Evolutionary conservation across 176 grass and related monocot species (phyloP).

Genomic region (Pharus latifolius): DNA sequence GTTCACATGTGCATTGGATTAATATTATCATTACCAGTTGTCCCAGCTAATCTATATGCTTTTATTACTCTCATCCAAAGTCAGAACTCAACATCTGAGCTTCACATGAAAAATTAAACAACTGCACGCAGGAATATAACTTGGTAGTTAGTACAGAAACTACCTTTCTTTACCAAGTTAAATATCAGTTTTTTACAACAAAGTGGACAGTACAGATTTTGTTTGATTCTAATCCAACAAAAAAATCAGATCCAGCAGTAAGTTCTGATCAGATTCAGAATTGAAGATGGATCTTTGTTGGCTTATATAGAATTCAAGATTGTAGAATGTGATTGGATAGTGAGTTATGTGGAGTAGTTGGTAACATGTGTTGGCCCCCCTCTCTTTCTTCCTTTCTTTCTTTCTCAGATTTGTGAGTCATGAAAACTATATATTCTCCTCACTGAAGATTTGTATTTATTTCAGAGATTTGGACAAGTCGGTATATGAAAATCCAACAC

Average conservation of each 20-base stretch:
- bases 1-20: constrained; percentile 35
- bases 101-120: neutral
- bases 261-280: constrained; percentile 40
- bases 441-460: constrained; percentile 12
- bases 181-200: neutral
- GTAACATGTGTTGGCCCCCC: constrained; percentile 27
- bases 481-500: constrained; percentile 28
- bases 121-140: too few relatives aligned
- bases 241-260: constrained; percentile 30
- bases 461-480: constrained; percentile 38
- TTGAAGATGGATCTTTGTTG: constrained; percentile 52
- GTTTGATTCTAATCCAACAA: constrained; percentile 10
- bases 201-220: neutral
- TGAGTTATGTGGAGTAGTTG: constrained; percentile 46
- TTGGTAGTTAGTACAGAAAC: neutral
- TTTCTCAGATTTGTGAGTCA: constrained; percentile 25
- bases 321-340: constrained; percentile 34
- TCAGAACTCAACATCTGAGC: constrained; percentile 11
- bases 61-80: constrained; percentile 3
- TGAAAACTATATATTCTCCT: constrained; percentile 20
- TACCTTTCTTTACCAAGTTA: neutral
- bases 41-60: constrained; percentile 16
- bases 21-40: constrained; percentile 44
- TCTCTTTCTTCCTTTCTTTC: neutral
- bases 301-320: constrained; percentile 42